These are phyloP conservation scores for Trypanosoma congolense DNA, from an alignment of 208 protist genomes.

Conservation along the genomic window DNA sequence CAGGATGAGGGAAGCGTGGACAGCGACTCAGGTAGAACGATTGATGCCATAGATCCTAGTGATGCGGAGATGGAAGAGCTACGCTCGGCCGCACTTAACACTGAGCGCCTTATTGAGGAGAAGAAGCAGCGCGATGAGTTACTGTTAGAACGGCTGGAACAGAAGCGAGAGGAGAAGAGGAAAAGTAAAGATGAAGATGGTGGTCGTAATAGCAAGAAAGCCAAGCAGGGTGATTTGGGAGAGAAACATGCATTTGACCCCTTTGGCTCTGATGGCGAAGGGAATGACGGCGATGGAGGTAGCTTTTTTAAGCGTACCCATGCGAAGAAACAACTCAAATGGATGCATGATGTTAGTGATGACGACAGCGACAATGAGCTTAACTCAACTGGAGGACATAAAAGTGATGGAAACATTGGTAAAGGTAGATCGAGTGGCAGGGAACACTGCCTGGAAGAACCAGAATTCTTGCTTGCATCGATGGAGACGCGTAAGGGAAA, in stretches of 20 bases:
- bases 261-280: neutral
- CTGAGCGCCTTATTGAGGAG: slow-evolving; percentile 25
- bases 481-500: slow-evolving; percentile 7
- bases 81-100: slow-evolving; percentile 22
- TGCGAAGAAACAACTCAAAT: neutral
- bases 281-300: neutral
- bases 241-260: neutral
- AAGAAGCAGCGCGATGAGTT: slow-evolving; percentile 24
- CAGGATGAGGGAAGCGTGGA: neutral
- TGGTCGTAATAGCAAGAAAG: neutral
- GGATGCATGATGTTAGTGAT: neutral
- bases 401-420: neutral
- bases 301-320: neutral
- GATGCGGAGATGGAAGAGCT: slow-evolving; percentile 47
- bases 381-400: neutral
- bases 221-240: neutral
- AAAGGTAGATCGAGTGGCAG: neutral
- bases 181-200: slow-evolving; percentile 3
- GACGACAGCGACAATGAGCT: neutral
- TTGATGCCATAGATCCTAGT: slow-evolving; percentile 38
- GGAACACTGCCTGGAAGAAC: slow-evolving; percentile 4
- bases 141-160: slow-evolving; percentile 15
- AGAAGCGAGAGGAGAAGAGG: slow-evolving; percentile 15
- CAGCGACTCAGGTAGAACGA: neutral
- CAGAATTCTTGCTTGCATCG: slow-evolving; percentile 14